Base-by-base conservation (phyloP, 345 rosid genomes). In the Pseudoturritis turrita region DNA sequence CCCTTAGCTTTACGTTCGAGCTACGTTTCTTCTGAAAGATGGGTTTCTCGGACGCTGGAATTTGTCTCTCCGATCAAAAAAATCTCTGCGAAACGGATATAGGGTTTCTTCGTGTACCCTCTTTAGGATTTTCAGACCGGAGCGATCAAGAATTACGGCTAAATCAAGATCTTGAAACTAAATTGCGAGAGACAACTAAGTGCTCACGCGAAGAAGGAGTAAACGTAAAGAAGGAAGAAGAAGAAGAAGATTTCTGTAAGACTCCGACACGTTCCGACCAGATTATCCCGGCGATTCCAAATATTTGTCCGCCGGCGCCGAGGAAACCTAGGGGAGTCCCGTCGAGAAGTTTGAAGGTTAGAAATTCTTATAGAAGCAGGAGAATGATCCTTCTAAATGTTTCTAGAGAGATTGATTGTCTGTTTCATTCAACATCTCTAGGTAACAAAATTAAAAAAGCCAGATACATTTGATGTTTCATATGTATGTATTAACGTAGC, bases 231-330 rank as follows among this genome's bases (percentile, higher is more conserved):
- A 65, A 65, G 31, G 46, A 15, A 3, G 66, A 74, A 41, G 70
- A 54, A 35, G 78, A 75, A 19, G 74, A 53, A 52, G 17, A 69
- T 69, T 62, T 17, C 1, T 75, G 75, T 15, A 75, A 80, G 83
- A 89, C 93, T 65, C 93, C 97, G 29, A 87, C 81, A 31, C 85
- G 86, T 37, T 47, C 44, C 47, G 88, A 81, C 26, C 81, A 77
- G 35, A 84, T 73, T 75, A 56, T 89, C 1, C 88, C 87, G 3
- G 55, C 17, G 22, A 7, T 74, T 14, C 73, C 77, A 21, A 71
- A 56, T 12, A 31, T 64, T 25, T 89, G 97, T 33, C 97, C 97
- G 4, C 90, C 93, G 52, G 89, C 97, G 21, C 97, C 97, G 44
- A 86, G 84, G 75, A 91, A 91, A 75, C 97, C 97, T 51, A 86